Evolutionary conservation across 176 grass and related monocot genomes (phyloP), one percentile per base, ranked within the genome.

Genomic region (Cenchrus fungigraminus): DNA sequence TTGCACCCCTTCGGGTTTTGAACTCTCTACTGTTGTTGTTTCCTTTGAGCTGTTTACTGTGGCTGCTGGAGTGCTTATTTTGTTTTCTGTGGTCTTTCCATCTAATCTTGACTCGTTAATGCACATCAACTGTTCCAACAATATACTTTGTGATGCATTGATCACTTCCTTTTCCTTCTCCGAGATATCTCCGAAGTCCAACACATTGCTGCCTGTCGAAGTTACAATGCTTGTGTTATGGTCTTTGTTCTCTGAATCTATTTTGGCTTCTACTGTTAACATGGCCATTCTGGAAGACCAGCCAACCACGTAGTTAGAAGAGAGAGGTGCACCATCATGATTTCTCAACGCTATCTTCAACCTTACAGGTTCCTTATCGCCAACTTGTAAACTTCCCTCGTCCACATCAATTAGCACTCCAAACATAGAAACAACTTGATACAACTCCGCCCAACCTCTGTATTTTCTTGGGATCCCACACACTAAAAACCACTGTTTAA

Each of bases 381-480:
- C 44, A 20, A 14, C 65, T 89, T 60, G 15, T 69, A 81, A 85
- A 76, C 87, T 85, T 68, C 75, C 62, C 53, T 85, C 82, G 32
- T 85, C 87, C 14, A 89, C 87, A 1, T 68, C 87, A 44, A 64
- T 60, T 77, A 89, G 47, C 8, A 89, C 77, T 44, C 87, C 71
- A 44, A 89, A 28, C 46, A 77, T 32, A 46, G 62, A 89, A 55
- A 54, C 82, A 54, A 85, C 83, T 75, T 85, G 82, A 54, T 85
- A 85, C 85, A 89, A 49, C 71, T 70, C 82, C 45, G 76, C 81
- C 87, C 77, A 89, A 54, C 62, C 80, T 76, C 77, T 89, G 16
- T 85, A 81, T 76, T 52, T 76, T 69, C 2, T 74, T 76, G 77
- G 87, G 44, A 89, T 12, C 77, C 82, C 82, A 76, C 14, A 81